phyloP scores from a whole-genome alignment of 2,329 filamentous ascomycete species.

The Xylaria sp. region DNA sequence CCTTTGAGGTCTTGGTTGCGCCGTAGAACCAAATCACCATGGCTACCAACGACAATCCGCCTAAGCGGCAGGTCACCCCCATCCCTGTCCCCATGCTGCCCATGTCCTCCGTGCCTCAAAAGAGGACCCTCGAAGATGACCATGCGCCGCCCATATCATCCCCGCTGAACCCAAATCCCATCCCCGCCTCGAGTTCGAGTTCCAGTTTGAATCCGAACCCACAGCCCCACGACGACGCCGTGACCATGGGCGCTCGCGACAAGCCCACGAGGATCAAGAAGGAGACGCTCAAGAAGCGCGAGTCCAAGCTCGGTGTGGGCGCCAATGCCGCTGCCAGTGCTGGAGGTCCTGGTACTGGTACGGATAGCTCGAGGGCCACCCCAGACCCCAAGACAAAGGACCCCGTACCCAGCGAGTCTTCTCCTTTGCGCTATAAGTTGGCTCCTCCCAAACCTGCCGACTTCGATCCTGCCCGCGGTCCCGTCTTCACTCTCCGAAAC shows the following conservation, averaged over 20 bases:
- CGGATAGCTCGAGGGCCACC: slow-evolving; percentile 59
- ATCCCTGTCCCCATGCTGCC: slow-evolving; percentile 42
- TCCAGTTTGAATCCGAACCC: slow-evolving; percentile 42
- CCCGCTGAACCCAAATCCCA: slow-evolving; percentile 73
- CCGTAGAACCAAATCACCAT: slow-evolving; percentile 30
- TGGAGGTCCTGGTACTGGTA: slow-evolving; percentile 38
- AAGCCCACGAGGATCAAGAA: slow-evolving; percentile 64
- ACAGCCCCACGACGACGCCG: slow-evolving; percentile 46
- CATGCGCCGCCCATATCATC: slow-evolving; percentile 75
- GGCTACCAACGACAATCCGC: slow-evolving; percentile 40
- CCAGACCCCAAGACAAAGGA: slow-evolving; percentile 60
- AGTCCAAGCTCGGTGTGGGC: slow-evolving; percentile 56
- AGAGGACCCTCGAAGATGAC: slow-evolving; percentile 70
- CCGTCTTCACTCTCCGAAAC: slow-evolving; percentile 63
- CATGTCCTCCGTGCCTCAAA: slow-evolving; percentile 62
- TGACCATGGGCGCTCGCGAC: slow-evolving; percentile 50
- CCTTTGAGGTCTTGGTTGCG: not conserved
- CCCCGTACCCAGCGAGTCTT: slow-evolving; percentile 49
- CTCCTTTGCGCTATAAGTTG: slow-evolving; percentile 66
- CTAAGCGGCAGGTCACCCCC: slow-evolving; percentile 41
- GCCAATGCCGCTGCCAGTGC: not conserved
- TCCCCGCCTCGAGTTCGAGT: slow-evolving; percentile 19
- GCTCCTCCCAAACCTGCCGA: slow-evolving; percentile 67
- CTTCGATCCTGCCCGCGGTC: slow-evolving; percentile 64
- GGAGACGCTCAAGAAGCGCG: slow-evolving; percentile 71